Evolutionary conservation across 208 protist genomes (phyloP).

Genomic region (Acanthamoeba sp.): DNA sequence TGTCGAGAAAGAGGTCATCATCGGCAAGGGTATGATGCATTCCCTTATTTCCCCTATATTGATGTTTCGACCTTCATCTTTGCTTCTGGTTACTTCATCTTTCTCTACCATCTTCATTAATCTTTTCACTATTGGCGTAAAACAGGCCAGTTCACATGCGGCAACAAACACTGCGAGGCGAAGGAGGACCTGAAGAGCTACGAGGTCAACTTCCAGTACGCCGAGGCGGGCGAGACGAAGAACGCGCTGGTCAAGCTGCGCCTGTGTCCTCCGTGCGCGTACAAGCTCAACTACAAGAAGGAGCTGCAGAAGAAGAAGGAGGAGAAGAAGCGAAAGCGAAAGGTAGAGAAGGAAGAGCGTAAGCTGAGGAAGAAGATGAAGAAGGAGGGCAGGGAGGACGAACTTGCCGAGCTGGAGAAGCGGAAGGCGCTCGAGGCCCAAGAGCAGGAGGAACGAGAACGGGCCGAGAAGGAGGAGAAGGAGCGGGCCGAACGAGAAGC

Average conservation of each 20-base stretch:
- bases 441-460: background rate
- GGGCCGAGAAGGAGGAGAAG: background rate
- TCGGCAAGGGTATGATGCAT: conserved; percentile 50
- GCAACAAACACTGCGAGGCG: conserved; percentile 57
- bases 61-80: no score
- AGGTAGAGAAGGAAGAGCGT: conserved; percentile 63
- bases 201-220: conserved; percentile 79
- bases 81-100: background rate
- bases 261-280: conserved; percentile 76
- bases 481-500: background rate
- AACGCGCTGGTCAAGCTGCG: conserved; percentile 81
- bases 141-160: conserved; percentile 70
- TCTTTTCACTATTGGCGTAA: background rate
- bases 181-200: conserved; percentile 74
- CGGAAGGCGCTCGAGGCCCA: conserved; percentile 8
- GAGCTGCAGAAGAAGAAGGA: conserved; percentile 61
- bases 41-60: background rate
- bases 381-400: conserved; percentile 57
- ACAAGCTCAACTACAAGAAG: conserved; percentile 80
- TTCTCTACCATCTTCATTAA: background rate
- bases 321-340: conserved; percentile 59
- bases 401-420: conserved; percentile 26
- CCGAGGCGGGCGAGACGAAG: conserved; percentile 78
- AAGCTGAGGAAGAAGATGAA: conserved; percentile 53
- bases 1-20: conserved; percentile 74